phyloP scores from a whole-genome alignment of 306 rosid species.

The Cucumis melo region DNA sequence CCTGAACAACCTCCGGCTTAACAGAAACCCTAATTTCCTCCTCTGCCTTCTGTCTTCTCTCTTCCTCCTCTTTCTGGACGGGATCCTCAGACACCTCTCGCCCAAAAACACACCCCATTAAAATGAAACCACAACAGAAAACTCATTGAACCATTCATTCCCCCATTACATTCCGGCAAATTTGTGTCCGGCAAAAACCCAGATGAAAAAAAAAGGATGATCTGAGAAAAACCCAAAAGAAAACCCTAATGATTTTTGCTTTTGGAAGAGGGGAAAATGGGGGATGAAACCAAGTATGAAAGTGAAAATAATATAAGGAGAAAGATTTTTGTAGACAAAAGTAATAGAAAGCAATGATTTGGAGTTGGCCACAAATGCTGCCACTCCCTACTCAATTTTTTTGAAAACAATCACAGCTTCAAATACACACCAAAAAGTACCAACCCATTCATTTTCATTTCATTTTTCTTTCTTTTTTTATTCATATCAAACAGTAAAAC shows the following conservation, averaged over 20 bases:
- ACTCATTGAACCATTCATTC: conserved; percentile 33
- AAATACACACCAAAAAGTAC: conserved; percentile 1
- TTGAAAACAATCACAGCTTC: conserved; percentile 13
- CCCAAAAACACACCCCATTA: conserved; percentile 86
- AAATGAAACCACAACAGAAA: conserved; percentile 8
- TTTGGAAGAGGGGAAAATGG: background rate
- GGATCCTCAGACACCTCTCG: conserved; percentile 28
- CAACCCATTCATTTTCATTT: background rate
- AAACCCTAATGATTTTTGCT: conserved; percentile 2
- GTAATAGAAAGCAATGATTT: conserved; percentile 61
- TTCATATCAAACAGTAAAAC: background rate
- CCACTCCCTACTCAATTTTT: conserved; percentile 33
- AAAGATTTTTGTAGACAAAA: conserved; percentile 67
- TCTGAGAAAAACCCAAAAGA: background rate
- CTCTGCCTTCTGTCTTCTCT: background rate
- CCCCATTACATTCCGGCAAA: conserved; percentile 27
- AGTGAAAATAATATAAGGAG: conserved; percentile 12
- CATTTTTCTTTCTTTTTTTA: too few species aligned
- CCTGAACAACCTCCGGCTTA: conserved; percentile 20
- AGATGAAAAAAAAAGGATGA: background rate
- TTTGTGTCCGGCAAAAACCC: conserved; percentile 1
- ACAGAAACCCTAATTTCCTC: conserved; percentile 20
- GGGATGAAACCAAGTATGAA: conserved; percentile 11
- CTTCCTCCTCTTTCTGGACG: conserved; percentile 7
- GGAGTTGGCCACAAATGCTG: conserved; percentile 52